Evolutionary conservation across 1,284 basidiomycete species (phyloP).

Genomic region (Cryptococcus hybrid): DNA sequence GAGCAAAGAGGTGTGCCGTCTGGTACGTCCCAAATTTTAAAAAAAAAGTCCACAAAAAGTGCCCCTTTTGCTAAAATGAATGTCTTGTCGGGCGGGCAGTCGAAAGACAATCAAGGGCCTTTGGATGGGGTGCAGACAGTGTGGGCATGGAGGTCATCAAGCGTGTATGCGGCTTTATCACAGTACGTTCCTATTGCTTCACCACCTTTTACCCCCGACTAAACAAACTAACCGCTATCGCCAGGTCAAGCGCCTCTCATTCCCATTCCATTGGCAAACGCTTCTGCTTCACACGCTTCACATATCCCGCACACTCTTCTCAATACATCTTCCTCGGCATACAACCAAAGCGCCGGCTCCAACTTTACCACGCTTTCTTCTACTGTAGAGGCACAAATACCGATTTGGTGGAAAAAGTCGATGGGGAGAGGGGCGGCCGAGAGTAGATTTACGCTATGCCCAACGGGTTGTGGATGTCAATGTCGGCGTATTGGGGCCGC

Average conservation of each 20-base stretch:
- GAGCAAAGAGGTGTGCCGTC: conserved; percentile 33
- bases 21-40: conserved; percentile 26
- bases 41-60: background rate
- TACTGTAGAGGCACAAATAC: background rate
- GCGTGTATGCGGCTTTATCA: conserved; percentile 40
- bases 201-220: too few relatives aligned
- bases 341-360: background rate
- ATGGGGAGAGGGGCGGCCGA: background rate
- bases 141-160: conserved; percentile 43
- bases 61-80: background rate
- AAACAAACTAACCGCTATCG: too few relatives aligned
- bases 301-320: background rate
- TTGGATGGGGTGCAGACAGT: conserved; percentile 40
- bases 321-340: background rate
- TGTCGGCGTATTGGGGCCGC: conserved; percentile 23
- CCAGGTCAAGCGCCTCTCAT: background rate
- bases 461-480: conserved; percentile 40
- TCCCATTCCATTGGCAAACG: background rate
- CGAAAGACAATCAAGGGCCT: conserved; percentile 34
- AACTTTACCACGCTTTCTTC: background rate
- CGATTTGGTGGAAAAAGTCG: background rate
- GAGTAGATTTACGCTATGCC: conserved; percentile 28
- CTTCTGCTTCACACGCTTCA: background rate
- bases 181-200: conserved; percentile 13
- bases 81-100: conserved; percentile 14